These are phyloP conservation scores for Salix udensis DNA, from an alignment of 345 rosid genomes.

Conservation along the genomic window DNA sequence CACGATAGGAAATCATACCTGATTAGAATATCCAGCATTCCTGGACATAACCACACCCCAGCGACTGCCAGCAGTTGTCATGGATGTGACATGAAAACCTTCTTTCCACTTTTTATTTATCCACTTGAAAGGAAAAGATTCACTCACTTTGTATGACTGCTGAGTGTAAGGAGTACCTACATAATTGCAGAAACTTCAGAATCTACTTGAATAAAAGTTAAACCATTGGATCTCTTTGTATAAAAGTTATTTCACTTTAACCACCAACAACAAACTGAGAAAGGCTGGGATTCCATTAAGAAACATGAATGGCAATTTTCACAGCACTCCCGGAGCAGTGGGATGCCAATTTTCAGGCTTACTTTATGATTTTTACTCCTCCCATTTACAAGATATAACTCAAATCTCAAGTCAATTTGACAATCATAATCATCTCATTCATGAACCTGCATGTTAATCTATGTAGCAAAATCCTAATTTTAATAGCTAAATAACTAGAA, in stretches of 20 bases:
- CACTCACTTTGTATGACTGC: slow-evolving; percentile 98
- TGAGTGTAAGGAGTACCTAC: slow-evolving; percentile 92
- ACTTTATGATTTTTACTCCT: background rate
- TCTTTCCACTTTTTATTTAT: slow-evolving; percentile 99
- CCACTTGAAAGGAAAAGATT: slow-evolving; percentile 96
- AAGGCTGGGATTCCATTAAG: background rate
- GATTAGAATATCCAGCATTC: slow-evolving; percentile 36
- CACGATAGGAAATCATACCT: slow-evolving; percentile 8
- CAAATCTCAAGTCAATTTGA: background rate
- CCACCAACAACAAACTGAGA: background rate
- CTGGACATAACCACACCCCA: slow-evolving; percentile 40
- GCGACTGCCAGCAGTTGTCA: slow-evolving; percentile 77
- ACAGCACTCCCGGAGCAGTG: background rate
- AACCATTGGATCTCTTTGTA: background rate
- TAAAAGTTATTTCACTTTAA: background rate
- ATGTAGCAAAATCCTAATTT: background rate
- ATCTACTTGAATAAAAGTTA: slow-evolving; percentile 2
- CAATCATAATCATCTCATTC: background rate
- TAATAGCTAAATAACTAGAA: background rate
- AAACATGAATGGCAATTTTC: background rate
- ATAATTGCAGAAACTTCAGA: slow-evolving; percentile 17
- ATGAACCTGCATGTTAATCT: background rate
- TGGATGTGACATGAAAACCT: slow-evolving; percentile 95
- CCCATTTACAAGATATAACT: background rate
- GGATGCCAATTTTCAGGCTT: background rate